Conservation (phyloP, 2,329 filamentous ascomycete species). For the Hypoxylon sp. region DNA sequence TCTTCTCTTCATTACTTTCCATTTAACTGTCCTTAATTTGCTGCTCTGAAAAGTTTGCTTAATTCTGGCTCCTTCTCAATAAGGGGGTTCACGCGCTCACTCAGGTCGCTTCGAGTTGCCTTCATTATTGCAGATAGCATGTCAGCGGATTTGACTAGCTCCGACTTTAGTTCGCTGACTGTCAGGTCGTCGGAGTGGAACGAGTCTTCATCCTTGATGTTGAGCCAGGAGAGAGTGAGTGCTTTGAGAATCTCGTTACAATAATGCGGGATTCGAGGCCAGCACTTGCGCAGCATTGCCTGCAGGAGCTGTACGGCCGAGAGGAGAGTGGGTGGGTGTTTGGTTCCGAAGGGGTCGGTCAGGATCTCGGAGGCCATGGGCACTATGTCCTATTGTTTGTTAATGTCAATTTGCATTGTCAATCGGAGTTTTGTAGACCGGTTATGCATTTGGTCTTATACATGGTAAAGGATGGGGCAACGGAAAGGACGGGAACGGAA, state of each 20-base stretch:
- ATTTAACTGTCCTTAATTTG: slow-evolving; percentile 14
- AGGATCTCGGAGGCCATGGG: slow-evolving; percentile 74
- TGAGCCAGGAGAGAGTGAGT: slow-evolving; percentile 72
- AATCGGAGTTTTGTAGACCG: slow-evolving; percentile 15
- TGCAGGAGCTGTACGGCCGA: slow-evolving; percentile 66
- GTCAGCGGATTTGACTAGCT: slow-evolving; percentile 51
- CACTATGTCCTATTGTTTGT: slow-evolving; percentile 67
- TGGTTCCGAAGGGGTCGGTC: slow-evolving; percentile 74
- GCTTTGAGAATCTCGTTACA: slow-evolving; percentile 73
- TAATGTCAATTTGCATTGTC: slow-evolving; percentile 11
- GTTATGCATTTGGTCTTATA: slow-evolving; percentile 2
- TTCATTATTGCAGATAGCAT: slow-evolving; percentile 53
- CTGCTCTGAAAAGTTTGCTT: slow-evolving; percentile 48
- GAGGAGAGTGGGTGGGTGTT: slow-evolving; percentile 64
- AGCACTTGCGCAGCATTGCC: slow-evolving; percentile 70
- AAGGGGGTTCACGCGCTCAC: slow-evolving; percentile 50
- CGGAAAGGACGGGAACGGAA: neutral
- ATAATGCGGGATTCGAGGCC: slow-evolving; percentile 75
- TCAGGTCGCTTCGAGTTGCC: slow-evolving; percentile 46
- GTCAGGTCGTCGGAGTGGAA: slow-evolving; percentile 21
- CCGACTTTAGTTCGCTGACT: slow-evolving; percentile 47
- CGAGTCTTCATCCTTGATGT: slow-evolving; percentile 57
- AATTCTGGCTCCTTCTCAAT: slow-evolving; percentile 54
- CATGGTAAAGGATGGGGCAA: neutral
- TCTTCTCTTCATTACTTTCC: neutral